Conservation (phyloP, 2,329 filamentous ascomycete species). For the Penicillium vulpinum region DNA sequence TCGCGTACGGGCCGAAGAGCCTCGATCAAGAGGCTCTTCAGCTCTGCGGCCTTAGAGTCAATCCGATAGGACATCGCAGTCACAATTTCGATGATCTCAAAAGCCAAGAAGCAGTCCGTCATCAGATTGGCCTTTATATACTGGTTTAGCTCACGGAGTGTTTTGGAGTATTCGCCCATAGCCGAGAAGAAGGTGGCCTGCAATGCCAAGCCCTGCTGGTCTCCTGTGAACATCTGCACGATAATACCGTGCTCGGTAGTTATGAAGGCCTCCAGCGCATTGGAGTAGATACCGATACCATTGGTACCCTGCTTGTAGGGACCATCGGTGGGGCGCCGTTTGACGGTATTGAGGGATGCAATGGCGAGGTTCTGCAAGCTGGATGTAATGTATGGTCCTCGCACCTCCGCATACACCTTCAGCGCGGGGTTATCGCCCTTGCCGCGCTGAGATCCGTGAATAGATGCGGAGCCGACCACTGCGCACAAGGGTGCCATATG, state of each 20-base stretch:
- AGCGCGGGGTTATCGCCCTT: constrained; percentile 69
- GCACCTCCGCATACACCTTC: constrained; percentile 79
- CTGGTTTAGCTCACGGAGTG: constrained; percentile 81
- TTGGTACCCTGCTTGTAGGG: constrained; percentile 87
- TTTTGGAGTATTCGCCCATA: constrained; percentile 79
- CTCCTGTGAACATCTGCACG: constrained; percentile 77
- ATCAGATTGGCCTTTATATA: constrained; percentile 84
- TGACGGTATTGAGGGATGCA: constrained; percentile 79
- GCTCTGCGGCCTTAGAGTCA: constrained; percentile 78
- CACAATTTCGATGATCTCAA: constrained; percentile 91
- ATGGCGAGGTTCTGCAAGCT: constrained; percentile 83
- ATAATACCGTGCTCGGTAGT: constrained; percentile 89
- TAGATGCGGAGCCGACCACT: constrained; percentile 66
- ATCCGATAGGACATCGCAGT: constrained; percentile 75
- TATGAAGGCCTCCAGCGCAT: constrained; percentile 83
- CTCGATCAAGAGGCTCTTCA: constrained; percentile 79
- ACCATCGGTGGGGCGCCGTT: constrained; percentile 72
- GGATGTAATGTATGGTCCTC: constrained; percentile 80
- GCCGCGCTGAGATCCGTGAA: constrained; percentile 51
- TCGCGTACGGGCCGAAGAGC: constrained; percentile 87
- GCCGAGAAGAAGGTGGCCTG: constrained; percentile 75
- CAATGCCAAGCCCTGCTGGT: constrained; percentile 80
- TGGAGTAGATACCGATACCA: constrained; percentile 85
- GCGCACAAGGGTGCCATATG: constrained; percentile 76
- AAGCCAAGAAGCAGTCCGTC: constrained; percentile 92